Conservation (phyloP, 2,329 filamentous ascomycete species). For the Neoascochyta sp. region DNA sequence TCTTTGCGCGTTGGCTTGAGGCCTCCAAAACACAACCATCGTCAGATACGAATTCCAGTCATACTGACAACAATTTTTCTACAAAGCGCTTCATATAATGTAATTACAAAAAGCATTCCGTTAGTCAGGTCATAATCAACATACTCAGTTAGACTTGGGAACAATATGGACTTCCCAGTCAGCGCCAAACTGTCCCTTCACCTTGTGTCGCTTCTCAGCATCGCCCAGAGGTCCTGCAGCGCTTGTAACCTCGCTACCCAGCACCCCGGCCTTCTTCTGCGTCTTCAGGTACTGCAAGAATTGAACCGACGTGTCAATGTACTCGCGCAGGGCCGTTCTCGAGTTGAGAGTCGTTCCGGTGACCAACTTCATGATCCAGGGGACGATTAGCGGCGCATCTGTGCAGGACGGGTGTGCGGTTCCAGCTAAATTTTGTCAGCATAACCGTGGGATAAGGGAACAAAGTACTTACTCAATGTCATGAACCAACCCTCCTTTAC, state of each 20-base stretch:
- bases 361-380: slow-evolving; percentile 57
- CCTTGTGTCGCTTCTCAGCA: slow-evolving; percentile 20
- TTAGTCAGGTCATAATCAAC: no score
- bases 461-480: slow-evolving; percentile 34
- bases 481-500: slow-evolving; percentile 48
- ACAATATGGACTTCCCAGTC: slow-evolving; percentile 46
- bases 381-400: slow-evolving; percentile 63
- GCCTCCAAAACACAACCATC: no score
- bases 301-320: slow-evolving; percentile 56
- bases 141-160: slow-evolving; percentile 18
- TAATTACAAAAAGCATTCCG: no score
- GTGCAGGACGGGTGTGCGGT: slow-evolving; percentile 61
- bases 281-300: slow-evolving; percentile 52
- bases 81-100: no score
- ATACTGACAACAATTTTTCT: no score
- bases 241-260: slow-evolving; percentile 50
- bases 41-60: no score
- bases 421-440: slow-evolving; percentile 17
- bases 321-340: slow-evolving; percentile 55
- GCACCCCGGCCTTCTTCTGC: slow-evolving; percentile 45
- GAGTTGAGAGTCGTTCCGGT: slow-evolving; percentile 60
- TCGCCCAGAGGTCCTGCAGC: slow-evolving; percentile 33
- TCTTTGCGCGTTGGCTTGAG: no score
- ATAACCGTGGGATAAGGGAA: background rate
- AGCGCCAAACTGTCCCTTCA: slow-evolving; percentile 25